A percentile compares a stretch with the other conserved stretches of the same genome.
phyloP scores from a whole-genome alignment of 2,329 filamentous ascomycete species.

The Calonectria montana region DNA sequence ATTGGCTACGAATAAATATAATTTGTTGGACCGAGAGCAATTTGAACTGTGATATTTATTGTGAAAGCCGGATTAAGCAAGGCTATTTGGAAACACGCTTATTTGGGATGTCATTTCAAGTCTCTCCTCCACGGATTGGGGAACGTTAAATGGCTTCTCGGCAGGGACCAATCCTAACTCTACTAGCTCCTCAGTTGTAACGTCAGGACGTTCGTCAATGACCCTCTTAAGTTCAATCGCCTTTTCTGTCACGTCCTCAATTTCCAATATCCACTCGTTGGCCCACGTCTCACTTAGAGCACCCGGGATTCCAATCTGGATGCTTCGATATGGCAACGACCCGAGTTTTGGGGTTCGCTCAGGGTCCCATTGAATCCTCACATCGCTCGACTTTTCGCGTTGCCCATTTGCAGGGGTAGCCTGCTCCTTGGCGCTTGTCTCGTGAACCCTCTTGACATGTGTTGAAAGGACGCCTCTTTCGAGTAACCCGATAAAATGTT shows the following conservation, averaged over 20 bases:
- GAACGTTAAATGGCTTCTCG: conserved; percentile 57
- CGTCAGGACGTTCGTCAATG: conserved; percentile 53
- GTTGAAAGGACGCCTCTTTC: conserved; percentile 48
- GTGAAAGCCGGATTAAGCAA: not conserved
- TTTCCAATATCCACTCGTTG: conserved; percentile 62
- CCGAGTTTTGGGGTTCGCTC: conserved; percentile 61
- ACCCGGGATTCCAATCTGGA: conserved; percentile 70
- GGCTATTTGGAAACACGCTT: not conserved
- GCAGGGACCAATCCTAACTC: conserved; percentile 53
- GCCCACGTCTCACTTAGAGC: conserved; percentile 58
- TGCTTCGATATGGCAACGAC: conserved; percentile 62
- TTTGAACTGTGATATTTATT: not conserved
- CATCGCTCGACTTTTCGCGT: conserved; percentile 48
- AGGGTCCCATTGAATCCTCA: conserved; percentile 74
- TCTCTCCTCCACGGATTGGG: conserved; percentile 47
- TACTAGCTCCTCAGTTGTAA: conserved; percentile 51
- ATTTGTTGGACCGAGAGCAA: not conserved
- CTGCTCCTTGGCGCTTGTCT: not conserved
- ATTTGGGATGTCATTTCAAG: conserved; percentile 45
- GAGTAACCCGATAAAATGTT: conserved; percentile 61
- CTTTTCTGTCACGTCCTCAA: conserved; percentile 68
- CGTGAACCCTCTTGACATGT: conserved; percentile 28
- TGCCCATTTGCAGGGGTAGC: not conserved
- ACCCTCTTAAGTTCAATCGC: conserved; percentile 60
- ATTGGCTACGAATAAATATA: not conserved